These are phyloP conservation scores for Dictyostelium purpureum DNA, from an alignment of 78 protist species.

Conservation along the genomic window DNA sequence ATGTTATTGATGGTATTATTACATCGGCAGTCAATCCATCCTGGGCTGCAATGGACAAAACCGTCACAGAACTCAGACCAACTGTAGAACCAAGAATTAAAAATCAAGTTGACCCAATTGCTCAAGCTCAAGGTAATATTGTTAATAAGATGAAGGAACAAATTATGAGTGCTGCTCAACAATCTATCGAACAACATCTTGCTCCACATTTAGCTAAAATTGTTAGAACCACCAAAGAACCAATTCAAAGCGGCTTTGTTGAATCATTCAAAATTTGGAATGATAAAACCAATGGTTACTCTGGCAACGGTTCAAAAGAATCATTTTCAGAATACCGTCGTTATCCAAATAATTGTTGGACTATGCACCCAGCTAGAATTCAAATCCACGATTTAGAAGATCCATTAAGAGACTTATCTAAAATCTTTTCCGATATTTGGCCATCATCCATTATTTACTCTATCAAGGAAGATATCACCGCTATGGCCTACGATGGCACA, in stretches of 20 bases:
- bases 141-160: neutral
- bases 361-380: slow-evolving; percentile 7
- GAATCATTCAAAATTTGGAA: neutral
- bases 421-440: neutral
- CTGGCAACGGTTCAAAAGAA: slow-evolving; percentile 16
- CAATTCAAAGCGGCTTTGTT: slow-evolving; percentile 11
- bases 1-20: neutral
- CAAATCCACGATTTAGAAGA: neutral
- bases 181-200: slow-evolving; percentile 12
- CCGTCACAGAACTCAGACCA: slow-evolving; percentile 3
- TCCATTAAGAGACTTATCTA: neutral
- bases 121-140: neutral
- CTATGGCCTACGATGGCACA: neutral
- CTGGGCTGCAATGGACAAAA: slow-evolving; percentile 20
- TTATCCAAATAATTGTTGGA: slow-evolving; percentile 18
- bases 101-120: slow-evolving; percentile 16
- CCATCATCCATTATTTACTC: neutral
- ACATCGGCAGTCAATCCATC: slow-evolving; percentile 28
- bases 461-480: neutral
- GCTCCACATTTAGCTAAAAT: neutral
- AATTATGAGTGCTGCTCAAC: neutral
- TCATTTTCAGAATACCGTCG: neutral
- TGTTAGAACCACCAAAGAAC: neutral
- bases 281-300: neutral
- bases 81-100: slow-evolving; percentile 23